Percentiles rank a stretch among this genome's conserved stretches.
These are phyloP conservation scores for Tetrahymena elliotti DNA, from an alignment of 73 alveolate species.

Conservation along the genomic window DNA sequence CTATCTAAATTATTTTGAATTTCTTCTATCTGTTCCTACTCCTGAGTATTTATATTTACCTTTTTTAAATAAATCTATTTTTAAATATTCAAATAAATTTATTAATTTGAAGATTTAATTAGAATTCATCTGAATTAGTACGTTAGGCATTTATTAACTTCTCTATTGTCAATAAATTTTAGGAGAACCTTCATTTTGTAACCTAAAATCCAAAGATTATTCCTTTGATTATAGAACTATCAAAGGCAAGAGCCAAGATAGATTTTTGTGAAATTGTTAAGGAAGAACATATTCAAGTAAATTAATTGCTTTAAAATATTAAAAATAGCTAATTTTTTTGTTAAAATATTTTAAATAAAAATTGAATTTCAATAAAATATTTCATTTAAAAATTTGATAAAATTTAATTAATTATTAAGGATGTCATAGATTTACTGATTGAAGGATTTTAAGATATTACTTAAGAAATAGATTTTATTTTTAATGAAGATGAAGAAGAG, in stretches of 20 bases:
- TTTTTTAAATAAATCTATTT: background rate
- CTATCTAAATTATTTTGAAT: background rate
- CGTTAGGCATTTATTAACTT: background rate
- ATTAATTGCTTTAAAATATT: too few species aligned
- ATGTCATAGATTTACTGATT: background rate
- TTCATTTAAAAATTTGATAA: background rate
- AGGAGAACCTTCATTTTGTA: background rate
- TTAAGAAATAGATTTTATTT: background rate
- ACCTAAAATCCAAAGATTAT: background rate
- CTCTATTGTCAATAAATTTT: background rate
- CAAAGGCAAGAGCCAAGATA: background rate
- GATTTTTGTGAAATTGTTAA: background rate
- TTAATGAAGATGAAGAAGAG: background rate
- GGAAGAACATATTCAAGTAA: background rate
- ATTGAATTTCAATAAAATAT: too few species aligned
- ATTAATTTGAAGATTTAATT: background rate
- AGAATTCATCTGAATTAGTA: background rate
- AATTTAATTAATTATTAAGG: background rate
- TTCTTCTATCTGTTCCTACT: background rate
- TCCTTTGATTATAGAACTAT: background rate
- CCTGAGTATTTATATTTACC: background rate
- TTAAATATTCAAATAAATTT: background rate
- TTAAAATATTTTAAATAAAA: too few species aligned
- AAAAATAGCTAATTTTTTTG: too few species aligned
- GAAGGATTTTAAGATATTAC: background rate